Conservation (phyloP, 495 filamentous ascomycete genomes). For the Penicillium daleae region DNA sequence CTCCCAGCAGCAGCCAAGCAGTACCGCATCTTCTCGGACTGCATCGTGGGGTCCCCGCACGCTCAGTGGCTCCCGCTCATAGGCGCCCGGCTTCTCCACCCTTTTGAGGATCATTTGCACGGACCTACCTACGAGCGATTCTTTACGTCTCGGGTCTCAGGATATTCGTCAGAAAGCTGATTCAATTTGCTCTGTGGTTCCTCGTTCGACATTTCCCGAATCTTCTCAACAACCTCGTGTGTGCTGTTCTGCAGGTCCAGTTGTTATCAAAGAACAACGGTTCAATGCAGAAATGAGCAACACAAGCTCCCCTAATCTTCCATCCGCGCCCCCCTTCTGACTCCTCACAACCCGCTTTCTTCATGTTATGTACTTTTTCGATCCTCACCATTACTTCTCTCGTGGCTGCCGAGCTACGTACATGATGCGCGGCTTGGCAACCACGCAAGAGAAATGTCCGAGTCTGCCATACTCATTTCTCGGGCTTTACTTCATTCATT, state of each 20-base stretch:
- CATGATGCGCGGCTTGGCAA: slow-evolving; percentile 3
- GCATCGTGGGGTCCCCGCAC: slow-evolving; percentile 39
- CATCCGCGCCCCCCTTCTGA: slow-evolving; percentile 10
- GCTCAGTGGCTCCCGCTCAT: slow-evolving; percentile 29
- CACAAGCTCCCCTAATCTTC: neutral
- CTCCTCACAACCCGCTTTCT: slow-evolving; percentile 15
- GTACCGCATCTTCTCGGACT: slow-evolving; percentile 28
- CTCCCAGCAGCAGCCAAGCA: slow-evolving; percentile 24
- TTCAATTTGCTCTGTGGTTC: neutral
- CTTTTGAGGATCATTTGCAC: slow-evolving; percentile 4
- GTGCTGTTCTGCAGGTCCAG: neutral
- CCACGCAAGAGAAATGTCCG: neutral
- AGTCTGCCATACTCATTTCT: slow-evolving; percentile 7
- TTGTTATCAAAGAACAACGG: neutral
- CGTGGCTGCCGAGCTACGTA: neutral
- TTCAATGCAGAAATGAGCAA: neutral
- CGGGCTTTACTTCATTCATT: neutral
- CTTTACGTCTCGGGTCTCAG: slow-evolving; percentile 5
- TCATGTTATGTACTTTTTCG: slow-evolving; percentile 27
- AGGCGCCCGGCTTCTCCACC: neutral
- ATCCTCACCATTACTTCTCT: slow-evolving; percentile 2
- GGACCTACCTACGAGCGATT: neutral
- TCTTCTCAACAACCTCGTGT: no score
- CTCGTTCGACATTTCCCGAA: no score
- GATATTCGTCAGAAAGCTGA: neutral